Conservation (phyloP, 2,329 filamentous ascomycete genomes). For the Fusarium praegraminearum region DNA sequence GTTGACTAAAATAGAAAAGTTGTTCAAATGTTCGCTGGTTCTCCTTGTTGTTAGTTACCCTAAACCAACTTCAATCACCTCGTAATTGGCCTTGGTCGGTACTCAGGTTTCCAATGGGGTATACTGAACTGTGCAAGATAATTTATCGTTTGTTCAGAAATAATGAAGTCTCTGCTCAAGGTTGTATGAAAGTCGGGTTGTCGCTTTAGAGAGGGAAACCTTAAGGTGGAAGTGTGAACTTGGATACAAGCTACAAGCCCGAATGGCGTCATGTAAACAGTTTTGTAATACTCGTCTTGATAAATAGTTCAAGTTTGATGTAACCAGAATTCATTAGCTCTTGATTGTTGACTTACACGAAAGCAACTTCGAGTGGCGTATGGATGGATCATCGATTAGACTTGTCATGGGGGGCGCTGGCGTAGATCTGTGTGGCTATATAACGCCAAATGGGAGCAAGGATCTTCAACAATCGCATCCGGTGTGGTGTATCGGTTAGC, state of each 20-base stretch:
- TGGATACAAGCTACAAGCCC: neutral
- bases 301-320: neutral
- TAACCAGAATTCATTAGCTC: too few species aligned
- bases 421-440: rapidly evolving
- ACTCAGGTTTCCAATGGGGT: neutral
- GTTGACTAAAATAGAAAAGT: too few species aligned
- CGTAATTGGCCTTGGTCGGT: neutral
- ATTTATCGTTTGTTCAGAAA: neutral
- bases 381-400: neutral
- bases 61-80: neutral
- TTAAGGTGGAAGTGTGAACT: neutral
- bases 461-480: conserved; percentile 19
- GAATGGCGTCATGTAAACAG: neutral
- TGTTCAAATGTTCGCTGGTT: neutral
- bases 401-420: neutral
- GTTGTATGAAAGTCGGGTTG: neutral
- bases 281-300: neutral
- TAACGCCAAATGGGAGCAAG: rapidly evolving
- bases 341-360: neutral
- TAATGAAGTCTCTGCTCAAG: neutral
- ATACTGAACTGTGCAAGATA: too few species aligned
- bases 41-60: neutral
- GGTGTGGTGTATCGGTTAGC: conserved; percentile 44
- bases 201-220: neutral
- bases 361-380: neutral